Evolutionary conservation across 257 asterid species (phyloP).

Genomic region (Lycium barbarum): DNA sequence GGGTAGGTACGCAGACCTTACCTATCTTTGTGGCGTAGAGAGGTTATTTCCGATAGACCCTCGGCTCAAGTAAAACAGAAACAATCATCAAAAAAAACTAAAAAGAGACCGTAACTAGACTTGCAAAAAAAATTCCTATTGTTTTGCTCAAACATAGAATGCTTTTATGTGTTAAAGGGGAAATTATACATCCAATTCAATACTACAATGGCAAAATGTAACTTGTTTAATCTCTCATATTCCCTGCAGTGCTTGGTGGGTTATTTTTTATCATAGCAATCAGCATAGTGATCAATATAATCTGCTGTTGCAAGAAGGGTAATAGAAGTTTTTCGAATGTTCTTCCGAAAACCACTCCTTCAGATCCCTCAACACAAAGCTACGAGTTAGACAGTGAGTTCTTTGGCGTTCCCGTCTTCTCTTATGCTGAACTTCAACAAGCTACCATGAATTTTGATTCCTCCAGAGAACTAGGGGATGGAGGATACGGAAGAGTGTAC

Average conservation of each 20-base stretch:
- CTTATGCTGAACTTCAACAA: constrained; percentile 34
- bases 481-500: constrained; percentile 37
- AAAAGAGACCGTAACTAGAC: too few species aligned
- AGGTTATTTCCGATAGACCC: too few species aligned
- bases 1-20: too few species aligned
- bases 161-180: background rate
- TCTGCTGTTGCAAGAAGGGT: background rate
- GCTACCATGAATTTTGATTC: constrained; percentile 35
- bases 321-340: background rate
- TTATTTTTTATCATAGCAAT: background rate
- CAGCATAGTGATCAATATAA: constrained; percentile 3
- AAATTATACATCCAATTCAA: background rate
- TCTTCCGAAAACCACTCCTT: constrained; percentile 27
- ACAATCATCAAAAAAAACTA: too few species aligned
- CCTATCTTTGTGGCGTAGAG: too few species aligned
- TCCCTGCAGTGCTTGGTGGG: constrained; percentile 8
- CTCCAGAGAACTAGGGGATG: constrained; percentile 31
- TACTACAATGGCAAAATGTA: background rate
- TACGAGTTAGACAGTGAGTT: constrained; percentile 21
- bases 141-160: background rate
- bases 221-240: constrained; percentile 17
- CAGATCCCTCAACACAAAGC: constrained; percentile 27
- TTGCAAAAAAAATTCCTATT: background rate
- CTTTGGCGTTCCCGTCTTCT: constrained; percentile 30
- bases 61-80: too few species aligned